Evolutionary conservation across 208 protist genomes (phyloP), one percentile per base, ranked within the genome.

Genomic region (Crithidia fasciculata): DNA sequence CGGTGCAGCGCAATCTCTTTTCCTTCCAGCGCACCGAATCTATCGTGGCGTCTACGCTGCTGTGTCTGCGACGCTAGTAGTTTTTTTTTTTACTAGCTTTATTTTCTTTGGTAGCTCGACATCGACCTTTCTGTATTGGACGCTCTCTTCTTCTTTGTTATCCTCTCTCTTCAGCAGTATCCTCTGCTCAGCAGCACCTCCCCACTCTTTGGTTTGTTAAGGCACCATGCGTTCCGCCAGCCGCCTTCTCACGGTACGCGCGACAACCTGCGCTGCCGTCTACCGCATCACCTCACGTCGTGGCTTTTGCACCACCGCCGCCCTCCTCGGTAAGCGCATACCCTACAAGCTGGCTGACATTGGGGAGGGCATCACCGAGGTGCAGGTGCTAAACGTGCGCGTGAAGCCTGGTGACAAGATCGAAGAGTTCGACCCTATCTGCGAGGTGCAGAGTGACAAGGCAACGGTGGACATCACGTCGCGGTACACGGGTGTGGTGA

Each of bases 371-470:
- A 99, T 99, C 72, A 82, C 87, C 10, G 89, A 99, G 81, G 95
- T 97, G 70, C 95, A 99, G 77, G 85, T 99, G 39, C 63, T 99
- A 12, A 66, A 97, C n/a, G 97, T 98, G 85, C 88, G 58, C 45
- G 88, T 98, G 9, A 96, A 97, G 69, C 82, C 90, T 16, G 97
- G 97, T 28, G 95, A 98, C 78, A 66, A 41, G 4, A 88, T 99
- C 55, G 64, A 89, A 37, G 87, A 98, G 80, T 99, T 98, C 74
- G 91, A 99, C 49, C 72, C 79, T 39, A 83, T 99, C 36, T 98
- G 95, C 76, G 96, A 98, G 63, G 94, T 99, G 28, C 92, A 98
- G 80, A 96, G 84, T 69, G 98, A 99, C 80, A 99, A 98, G 83
- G 91, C 91, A 2, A 92, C 85, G 63, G 93, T 96, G 41, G 93